Base-by-base conservation (phyloP, 345 rosid species). In the Schrenkiella parvula region DNA sequence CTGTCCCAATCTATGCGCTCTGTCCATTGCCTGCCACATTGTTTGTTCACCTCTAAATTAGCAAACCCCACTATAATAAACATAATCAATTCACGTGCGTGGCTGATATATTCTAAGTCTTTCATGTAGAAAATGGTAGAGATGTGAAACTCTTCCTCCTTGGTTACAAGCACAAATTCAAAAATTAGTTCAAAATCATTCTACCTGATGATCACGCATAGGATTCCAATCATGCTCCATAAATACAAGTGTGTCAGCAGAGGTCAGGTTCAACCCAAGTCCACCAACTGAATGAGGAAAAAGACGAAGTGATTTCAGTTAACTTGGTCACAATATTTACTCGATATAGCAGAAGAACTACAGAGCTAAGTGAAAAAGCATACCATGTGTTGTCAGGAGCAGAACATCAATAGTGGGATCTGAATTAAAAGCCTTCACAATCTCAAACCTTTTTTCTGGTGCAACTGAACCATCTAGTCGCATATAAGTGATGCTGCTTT, bases 161-260 rank as follows among this genome's bases (percentile, higher is more conserved):
- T 29, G 22, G 38, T 66, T 38, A 31, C 74, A 59, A 8, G 23
- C 26, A 60, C 28, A 15, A 58, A 67, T 46, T 38, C 26, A 29
- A 29, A 74, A 17, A 67, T 18, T n/a, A 52, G 32, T 1, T 52
- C 15, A 43, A 59, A 62, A 52, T 22, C 34, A 43, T 58, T 39
- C 57, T 84, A 91, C 99, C 97, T 95, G 99, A 82, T 69, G 99
- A 78, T 95, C 99, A 44, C 98, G 91, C 99, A 95, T 95, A 58
- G 99, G 99, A 79, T 95, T 95, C 99, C 99, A 95, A 68, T 95
- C 99, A 71, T 95, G 99, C 79, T 95, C 99, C 99, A 95, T 91
- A 75, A 95, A 95, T 58, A 95, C 42, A 43, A 95, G 95, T 32
- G 99, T 95, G 81, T 95, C 99, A 22, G 99, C 99, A 39, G 99